Conservation (phyloP, 108 stramenopile species). For the Ochromonas danica region DNA sequence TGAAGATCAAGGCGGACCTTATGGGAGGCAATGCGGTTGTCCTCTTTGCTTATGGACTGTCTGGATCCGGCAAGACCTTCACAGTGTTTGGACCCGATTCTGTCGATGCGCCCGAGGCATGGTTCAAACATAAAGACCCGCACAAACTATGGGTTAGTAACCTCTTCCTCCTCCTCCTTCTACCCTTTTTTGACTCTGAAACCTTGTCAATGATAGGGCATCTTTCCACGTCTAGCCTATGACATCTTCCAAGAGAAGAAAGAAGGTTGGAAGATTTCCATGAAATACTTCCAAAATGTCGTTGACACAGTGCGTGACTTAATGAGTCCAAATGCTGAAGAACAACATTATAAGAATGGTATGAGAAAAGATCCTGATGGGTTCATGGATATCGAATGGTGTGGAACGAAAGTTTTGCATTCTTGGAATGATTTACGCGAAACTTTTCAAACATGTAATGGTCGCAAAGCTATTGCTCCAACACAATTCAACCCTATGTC, state of each 20-base stretch:
- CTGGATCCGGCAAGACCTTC: slow-evolving; percentile 64
- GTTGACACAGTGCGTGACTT: slow-evolving; percentile 66
- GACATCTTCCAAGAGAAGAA: slow-evolving; percentile 61
- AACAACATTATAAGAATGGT: slow-evolving; percentile 63
- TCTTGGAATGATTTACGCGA: slow-evolving; percentile 61
- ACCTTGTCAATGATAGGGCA: slow-evolving; percentile 26
- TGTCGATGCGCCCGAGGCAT: slow-evolving; percentile 53
- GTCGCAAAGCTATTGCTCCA: slow-evolving; percentile 58
- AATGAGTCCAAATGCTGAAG: slow-evolving; percentile 60
- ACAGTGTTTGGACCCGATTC: slow-evolving; percentile 63
- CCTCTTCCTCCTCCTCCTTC: not conserved
- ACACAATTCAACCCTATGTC: slow-evolving; percentile 62
- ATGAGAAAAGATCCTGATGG: slow-evolving; percentile 66
- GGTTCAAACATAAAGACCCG: slow-evolving; percentile 64
- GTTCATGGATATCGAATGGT: slow-evolving; percentile 71
- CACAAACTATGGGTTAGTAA: slow-evolving; percentile 54
- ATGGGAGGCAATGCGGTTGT: slow-evolving; percentile 56
- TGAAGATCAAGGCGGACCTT: slow-evolving; percentile 37
- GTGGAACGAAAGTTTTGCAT: slow-evolving; percentile 54
- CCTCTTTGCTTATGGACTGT: slow-evolving; percentile 64
- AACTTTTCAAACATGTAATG: slow-evolving; percentile 56
- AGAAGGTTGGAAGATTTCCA: slow-evolving; percentile 67
- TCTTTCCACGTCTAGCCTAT: slow-evolving; percentile 45
- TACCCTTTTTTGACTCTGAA: too few relatives aligned
- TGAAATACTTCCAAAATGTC: slow-evolving; percentile 71